Conservation (phyloP, 1,139 yeast species). For the Nadsonia commutata region DNA sequence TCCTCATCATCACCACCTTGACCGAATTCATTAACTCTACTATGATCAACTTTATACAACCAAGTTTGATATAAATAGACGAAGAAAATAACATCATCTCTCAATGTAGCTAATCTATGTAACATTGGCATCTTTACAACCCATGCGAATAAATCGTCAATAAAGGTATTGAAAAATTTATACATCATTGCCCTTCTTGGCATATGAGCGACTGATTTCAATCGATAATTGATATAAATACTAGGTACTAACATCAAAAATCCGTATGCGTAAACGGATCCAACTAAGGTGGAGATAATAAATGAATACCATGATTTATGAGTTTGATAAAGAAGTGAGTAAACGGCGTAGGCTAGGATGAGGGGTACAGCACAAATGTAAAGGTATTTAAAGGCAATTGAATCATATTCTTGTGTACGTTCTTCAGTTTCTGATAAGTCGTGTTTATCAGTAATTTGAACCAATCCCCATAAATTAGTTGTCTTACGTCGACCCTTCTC, state of each 20-base stretch:
- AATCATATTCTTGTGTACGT: slow-evolving; percentile 28
- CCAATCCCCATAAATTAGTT: slow-evolving; percentile 2
- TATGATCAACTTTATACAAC: slow-evolving; percentile 26
- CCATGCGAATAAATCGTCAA: slow-evolving; percentile 29
- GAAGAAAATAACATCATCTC: slow-evolving; percentile 28
- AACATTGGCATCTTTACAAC: slow-evolving; percentile 27
- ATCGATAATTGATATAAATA: slow-evolving; percentile 27
- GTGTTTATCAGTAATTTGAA: slow-evolving; percentile 22
- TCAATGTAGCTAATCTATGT: slow-evolving; percentile 27
- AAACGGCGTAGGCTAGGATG: slow-evolving; percentile 24
- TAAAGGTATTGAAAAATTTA: slow-evolving; percentile 28
- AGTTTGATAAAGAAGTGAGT: slow-evolving; percentile 25
- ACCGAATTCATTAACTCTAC: slow-evolving; percentile 28
- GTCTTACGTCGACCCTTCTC: slow-evolving; percentile 5
- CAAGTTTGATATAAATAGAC: slow-evolving; percentile 28
- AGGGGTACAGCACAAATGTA: slow-evolving; percentile 26
- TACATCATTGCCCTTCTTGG: slow-evolving; percentile 28
- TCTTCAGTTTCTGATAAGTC: slow-evolving; percentile 25
- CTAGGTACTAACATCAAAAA: slow-evolving; percentile 27
- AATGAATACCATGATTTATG: slow-evolving; percentile 31
- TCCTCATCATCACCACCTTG: slow-evolving; percentile 23
- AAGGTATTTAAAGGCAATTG: slow-evolving; percentile 26
- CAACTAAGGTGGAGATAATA: slow-evolving; percentile 26
- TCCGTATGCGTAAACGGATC: slow-evolving; percentile 29
- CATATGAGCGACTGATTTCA: slow-evolving; percentile 30